phyloP scores from a whole-genome alignment of 352 stramenopile genomes.

The Globisporangium megalacanthum region DNA sequence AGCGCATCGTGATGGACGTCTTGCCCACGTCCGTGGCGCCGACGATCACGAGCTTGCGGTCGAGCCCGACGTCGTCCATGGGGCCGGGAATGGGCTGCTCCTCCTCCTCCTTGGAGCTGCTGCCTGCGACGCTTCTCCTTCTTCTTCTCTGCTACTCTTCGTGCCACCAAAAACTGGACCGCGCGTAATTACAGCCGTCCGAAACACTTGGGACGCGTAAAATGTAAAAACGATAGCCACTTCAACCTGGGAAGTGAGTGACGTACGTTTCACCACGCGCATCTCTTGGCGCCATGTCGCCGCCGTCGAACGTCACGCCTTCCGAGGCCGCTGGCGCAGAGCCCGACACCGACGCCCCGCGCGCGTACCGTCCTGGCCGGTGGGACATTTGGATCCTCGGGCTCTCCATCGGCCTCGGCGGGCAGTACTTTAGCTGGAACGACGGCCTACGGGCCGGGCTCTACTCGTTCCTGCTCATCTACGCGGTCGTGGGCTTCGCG shows the following conservation, averaged over 20 bases:
- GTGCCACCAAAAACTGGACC: not conserved
- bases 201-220: too few relatives aligned
- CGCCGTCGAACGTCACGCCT: conserved; percentile 76
- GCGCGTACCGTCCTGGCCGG: conserved; percentile 91
- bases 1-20: conserved; percentile 86
- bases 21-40: conserved; percentile 86
- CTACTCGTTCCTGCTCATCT: conserved; percentile 18
- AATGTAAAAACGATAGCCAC: too few relatives aligned
- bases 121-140: not conserved
- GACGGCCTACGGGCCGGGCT: conserved; percentile 18
- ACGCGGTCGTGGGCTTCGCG: conserved; percentile 18
- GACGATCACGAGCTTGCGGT: conserved; percentile 89
- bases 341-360: conserved; percentile 90
- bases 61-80: conserved; percentile 84
- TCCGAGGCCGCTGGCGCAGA: conserved; percentile 95
- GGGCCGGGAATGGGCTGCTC: not conserved
- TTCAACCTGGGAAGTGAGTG: too few relatives aligned
- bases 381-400: conserved; percentile 46
- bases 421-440: conserved; percentile 37
- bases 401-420: conserved; percentile 26
- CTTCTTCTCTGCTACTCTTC: not conserved
- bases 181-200: too few relatives aligned
- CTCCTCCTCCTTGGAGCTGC: too few relatives aligned
- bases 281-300: not conserved
- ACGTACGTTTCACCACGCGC: too few relatives aligned